These are phyloP conservation scores for Globisporangium alternatum DNA, from an alignment of 352 stramenopile species.

Conservation along the genomic window DNA sequence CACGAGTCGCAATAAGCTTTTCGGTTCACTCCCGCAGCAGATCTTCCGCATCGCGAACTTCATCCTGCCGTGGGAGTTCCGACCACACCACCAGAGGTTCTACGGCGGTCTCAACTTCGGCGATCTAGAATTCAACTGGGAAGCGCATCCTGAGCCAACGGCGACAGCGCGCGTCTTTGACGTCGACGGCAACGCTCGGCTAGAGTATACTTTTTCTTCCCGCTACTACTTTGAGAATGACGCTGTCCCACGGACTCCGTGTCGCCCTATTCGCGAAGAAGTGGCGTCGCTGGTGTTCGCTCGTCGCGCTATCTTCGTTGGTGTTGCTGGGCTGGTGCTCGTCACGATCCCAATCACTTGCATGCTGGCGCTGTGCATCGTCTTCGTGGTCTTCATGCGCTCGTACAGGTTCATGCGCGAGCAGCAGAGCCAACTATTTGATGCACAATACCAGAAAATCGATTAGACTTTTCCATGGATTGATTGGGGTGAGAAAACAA, in stretches of 20 bases:
- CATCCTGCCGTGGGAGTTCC: slow-evolving; percentile 74
- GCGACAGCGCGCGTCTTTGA: slow-evolving; percentile 24
- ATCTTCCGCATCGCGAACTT: slow-evolving; percentile 67
- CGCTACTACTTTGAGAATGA: slow-evolving; percentile 22
- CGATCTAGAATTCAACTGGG: slow-evolving; percentile 90
- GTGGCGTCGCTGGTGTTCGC: slow-evolving; percentile 13
- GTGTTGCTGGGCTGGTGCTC: slow-evolving; percentile 13
- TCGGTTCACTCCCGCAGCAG: slow-evolving; percentile 50
- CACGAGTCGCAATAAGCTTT: slow-evolving; percentile 36
- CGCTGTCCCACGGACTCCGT: slow-evolving; percentile 11
- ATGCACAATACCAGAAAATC: slow-evolving; percentile 16
- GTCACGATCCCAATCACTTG: slow-evolving; percentile 8
- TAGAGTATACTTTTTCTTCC: slow-evolving; percentile 25
- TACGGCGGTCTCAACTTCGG: slow-evolving; percentile 90
- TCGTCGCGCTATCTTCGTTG: slow-evolving; percentile 14
- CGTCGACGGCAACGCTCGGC: slow-evolving; percentile 19
- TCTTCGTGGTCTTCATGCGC: slow-evolving; percentile 10
- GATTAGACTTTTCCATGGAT: slow-evolving; percentile 12
- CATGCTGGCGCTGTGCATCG: background rate
- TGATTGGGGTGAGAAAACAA: background rate
- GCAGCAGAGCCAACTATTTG: slow-evolving; percentile 19
- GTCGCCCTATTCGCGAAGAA: slow-evolving; percentile 25
- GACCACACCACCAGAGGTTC: slow-evolving; percentile 49
- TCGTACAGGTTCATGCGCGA: slow-evolving; percentile 22
- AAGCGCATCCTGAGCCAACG: slow-evolving; percentile 25